Conservation (phyloP, 306 rosid species). For the Lupinus albus region DNA sequence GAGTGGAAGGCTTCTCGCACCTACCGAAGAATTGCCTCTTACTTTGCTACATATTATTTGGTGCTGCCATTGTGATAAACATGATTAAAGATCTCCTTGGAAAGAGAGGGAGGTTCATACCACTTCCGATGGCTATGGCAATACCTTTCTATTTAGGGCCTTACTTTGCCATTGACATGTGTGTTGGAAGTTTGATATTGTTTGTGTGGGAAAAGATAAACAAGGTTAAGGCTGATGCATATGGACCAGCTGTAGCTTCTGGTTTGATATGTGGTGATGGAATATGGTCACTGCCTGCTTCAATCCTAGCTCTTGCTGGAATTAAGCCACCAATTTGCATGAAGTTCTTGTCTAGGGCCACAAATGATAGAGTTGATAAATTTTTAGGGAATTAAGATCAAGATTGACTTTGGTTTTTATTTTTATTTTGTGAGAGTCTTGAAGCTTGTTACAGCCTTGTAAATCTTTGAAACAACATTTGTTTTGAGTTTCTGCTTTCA, state of each 20-base stretch:
- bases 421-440: slow-evolving; percentile 22
- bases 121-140: slow-evolving; percentile 64
- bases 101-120: slow-evolving; percentile 50
- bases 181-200: slow-evolving; percentile 56
- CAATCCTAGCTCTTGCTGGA: slow-evolving; percentile 53
- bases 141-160: slow-evolving; percentile 59
- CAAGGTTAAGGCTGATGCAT: slow-evolving; percentile 55
- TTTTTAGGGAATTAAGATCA: slow-evolving; percentile 42
- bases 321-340: slow-evolving; percentile 63
- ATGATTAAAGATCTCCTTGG: slow-evolving; percentile 47
- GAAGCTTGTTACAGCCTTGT: slow-evolving; percentile 32
- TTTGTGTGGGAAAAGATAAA: slow-evolving; percentile 49
- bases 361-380: slow-evolving; percentile 43
- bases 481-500: slow-evolving; percentile 13
- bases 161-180: slow-evolving; percentile 59
- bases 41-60: slow-evolving; percentile 51
- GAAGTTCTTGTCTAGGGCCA: slow-evolving; percentile 56
- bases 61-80: slow-evolving; percentile 42
- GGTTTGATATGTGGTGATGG: slow-evolving; percentile 67
- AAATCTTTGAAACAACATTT: slow-evolving; percentile 30
- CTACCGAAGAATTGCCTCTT: slow-evolving; percentile 53
- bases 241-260: slow-evolving; percentile 59
- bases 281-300: slow-evolving; percentile 59
- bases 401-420: slow-evolving; percentile 28
- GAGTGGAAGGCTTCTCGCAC: slow-evolving; percentile 49